Evolutionary conservation across 2,329 filamentous ascomycete species (phyloP).

Genomic region (Colletotrichum sp.): DNA sequence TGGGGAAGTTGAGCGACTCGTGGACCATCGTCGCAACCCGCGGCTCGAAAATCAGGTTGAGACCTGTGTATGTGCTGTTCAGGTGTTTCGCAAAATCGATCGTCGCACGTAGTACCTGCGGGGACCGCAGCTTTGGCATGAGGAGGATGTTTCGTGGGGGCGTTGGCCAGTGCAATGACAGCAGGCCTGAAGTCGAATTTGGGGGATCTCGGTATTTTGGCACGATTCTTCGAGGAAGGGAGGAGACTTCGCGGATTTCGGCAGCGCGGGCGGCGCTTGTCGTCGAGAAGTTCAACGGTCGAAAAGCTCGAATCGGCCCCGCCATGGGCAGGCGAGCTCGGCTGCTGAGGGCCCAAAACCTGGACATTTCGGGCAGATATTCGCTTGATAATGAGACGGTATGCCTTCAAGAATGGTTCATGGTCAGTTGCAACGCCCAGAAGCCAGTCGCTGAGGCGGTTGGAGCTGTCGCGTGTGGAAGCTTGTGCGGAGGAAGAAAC

Average conservation of each 20-base stretch:
- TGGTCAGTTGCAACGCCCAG: background rate
- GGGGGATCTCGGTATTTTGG: constrained; percentile 68
- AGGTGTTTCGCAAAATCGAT: constrained; percentile 73
- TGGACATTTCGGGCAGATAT: background rate
- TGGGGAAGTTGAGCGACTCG: constrained; percentile 71
- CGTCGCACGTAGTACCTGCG: constrained; percentile 56
- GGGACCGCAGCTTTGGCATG: constrained; percentile 63
- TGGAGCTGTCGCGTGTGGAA: background rate
- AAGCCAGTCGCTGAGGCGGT: background rate
- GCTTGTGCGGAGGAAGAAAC: background rate
- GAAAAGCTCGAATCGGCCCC: background rate
- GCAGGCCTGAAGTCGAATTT: constrained; percentile 49
- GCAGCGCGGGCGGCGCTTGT: constrained; percentile 34
- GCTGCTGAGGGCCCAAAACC: background rate
- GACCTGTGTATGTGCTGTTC: constrained; percentile 76
- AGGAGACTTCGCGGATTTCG: constrained; percentile 54
- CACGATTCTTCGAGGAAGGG: constrained; percentile 60
- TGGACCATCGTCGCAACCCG: constrained; percentile 76
- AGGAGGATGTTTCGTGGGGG: constrained; percentile 63
- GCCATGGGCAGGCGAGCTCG: background rate
- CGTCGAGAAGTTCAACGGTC: background rate
- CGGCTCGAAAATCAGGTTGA: constrained; percentile 84
- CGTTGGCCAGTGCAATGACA: constrained; percentile 59
- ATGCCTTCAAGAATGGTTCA: background rate
- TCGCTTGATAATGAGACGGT: rapidly evolving